Base-by-base conservation (phyloP, 352 stramenopile species). In the Blastocystis sp. region DNA sequence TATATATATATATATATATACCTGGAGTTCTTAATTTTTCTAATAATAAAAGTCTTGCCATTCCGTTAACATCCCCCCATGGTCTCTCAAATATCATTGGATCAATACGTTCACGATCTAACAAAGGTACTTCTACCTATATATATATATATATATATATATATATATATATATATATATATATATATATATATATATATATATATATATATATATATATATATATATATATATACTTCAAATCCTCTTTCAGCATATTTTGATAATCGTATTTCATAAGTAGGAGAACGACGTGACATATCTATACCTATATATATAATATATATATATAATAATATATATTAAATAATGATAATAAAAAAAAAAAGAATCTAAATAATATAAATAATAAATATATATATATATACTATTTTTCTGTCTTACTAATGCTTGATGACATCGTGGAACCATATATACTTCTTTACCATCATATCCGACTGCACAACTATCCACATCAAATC, bases 401-500 rank as follows among this genome's bases (percentile, higher is more conserved):
- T n/a, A n/a, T n/a, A n/a, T 58, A 9, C 55, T 73, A 32, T 73
- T 73, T 46, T 54, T 65, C 27, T 67, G 64, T 10, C 36, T 55
- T 35, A 69, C 66, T 18, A 73, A 48, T 21, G 68, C 67, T n/a
- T 65, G 31, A 42, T 68, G 64, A 25, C 66, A 66, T 13, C 68
- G 67, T 18, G 68, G 67, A 9, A 46, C 67, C 30, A 62, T 59
- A 25, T 66, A 73, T 2, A 73, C 68, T 7, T 73, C 39, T 1
- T 28, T 42, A 10, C 68, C 68, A 54, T 73, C 68, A 31, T 68
- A 73, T 18, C 49, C 55, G 35, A 43, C 49, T 0, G 54, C 56
- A 62, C 67, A 73, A n/a, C 62, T 40, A 35, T 73, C 68, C 5
- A 73, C 41, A 41, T 73, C 68, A 33, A 73, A 73, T 36, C 68